Percentiles rank a stretch among this genome's conserved stretches.
These are phyloP conservation scores for Iris macrosiphon DNA, from an alignment of 106 monocot genomes.

Conservation along the genomic window DNA sequence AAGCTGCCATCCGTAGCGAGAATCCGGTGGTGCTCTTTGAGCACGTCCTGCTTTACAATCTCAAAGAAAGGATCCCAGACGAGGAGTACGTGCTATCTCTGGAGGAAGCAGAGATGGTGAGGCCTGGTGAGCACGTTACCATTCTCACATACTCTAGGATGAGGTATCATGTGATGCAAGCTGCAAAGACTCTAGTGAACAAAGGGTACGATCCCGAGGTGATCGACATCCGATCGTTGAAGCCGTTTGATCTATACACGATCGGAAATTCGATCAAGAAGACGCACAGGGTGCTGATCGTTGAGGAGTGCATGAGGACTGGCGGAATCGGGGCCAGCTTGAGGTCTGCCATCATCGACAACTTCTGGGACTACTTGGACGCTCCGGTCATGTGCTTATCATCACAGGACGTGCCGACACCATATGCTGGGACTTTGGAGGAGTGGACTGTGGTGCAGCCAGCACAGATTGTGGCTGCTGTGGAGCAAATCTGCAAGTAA, in stretches of 20 bases:
- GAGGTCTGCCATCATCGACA: constrained; percentile 81
- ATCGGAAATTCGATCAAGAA: constrained; percentile 91
- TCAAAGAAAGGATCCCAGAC: constrained; percentile 83
- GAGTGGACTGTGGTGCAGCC: constrained; percentile 96
- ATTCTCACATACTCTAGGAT: constrained; percentile 92
- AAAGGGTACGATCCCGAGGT: constrained; percentile 95
- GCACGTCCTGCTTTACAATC: constrained; percentile 79
- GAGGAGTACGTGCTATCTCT: constrained; percentile 66
- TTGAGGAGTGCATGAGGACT: constrained; percentile 97
- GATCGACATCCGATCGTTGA: constrained; percentile 90
- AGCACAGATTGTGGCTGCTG: constrained; percentile 82
- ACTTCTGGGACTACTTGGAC: constrained; percentile 94
- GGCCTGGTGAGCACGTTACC: constrained; percentile 85
- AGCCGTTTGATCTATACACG: constrained; percentile 90
- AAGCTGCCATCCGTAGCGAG: constrained; percentile 81
- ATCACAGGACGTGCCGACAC: constrained; percentile 95
- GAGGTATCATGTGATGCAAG: constrained; percentile 96
- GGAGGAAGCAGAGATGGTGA: constrained; percentile 96
- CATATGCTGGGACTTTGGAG: constrained; percentile 84
- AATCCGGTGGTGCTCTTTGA: constrained; percentile 88
- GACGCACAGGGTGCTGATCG: constrained; percentile 89
- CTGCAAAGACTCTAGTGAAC: constrained; percentile 80
- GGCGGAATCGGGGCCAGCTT: constrained; percentile 93
- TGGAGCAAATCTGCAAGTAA: constrained; percentile 71
- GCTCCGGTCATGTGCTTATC: constrained; percentile 78